Evolutionary conservation across 1,284 basidiomycete genomes (phyloP).

Genomic region (Prillingera fragicola): DNA sequence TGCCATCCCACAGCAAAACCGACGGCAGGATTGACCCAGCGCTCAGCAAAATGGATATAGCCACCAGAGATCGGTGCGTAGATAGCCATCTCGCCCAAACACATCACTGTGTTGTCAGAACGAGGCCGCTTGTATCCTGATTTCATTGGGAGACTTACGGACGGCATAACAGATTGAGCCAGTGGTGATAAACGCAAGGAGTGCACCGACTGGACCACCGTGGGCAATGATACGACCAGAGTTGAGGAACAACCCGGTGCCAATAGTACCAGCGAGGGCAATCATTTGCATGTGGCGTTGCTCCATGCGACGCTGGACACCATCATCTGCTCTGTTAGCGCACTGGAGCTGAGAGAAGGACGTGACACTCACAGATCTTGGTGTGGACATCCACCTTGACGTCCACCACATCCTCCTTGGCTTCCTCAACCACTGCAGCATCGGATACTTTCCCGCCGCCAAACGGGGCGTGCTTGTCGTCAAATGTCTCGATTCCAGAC

Average conservation of each 20-base stretch:
- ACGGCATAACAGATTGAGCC: conserved; percentile 25
- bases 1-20: conserved; percentile 33
- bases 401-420: too few species aligned
- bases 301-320: conserved; percentile 28
- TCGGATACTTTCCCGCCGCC: too few species aligned
- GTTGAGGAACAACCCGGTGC: conserved; percentile 73
- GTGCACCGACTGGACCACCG: conserved; percentile 49
- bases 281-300: conserved; percentile 41
- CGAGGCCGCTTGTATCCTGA: background rate
- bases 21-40: conserved; percentile 33
- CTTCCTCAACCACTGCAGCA: too few species aligned
- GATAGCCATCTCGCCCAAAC: conserved; percentile 44
- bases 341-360: too few species aligned
- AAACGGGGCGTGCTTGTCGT: too few species aligned
- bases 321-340: too few species aligned
- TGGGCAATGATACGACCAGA: conserved; percentile 56
- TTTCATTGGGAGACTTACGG: conserved; percentile 15
- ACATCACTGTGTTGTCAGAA: conserved; percentile 29
- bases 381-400: too few species aligned
- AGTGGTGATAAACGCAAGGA: conserved; percentile 20
- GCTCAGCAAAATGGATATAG: conserved; percentile 36
- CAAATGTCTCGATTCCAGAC: too few species aligned
- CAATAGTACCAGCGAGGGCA: conserved; percentile 30
- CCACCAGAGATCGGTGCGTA: conserved; percentile 38
- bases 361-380: too few species aligned